Base-by-base conservation (phyloP, 1,284 basidiomycete species). In the Volvariella volvacea region DNA sequence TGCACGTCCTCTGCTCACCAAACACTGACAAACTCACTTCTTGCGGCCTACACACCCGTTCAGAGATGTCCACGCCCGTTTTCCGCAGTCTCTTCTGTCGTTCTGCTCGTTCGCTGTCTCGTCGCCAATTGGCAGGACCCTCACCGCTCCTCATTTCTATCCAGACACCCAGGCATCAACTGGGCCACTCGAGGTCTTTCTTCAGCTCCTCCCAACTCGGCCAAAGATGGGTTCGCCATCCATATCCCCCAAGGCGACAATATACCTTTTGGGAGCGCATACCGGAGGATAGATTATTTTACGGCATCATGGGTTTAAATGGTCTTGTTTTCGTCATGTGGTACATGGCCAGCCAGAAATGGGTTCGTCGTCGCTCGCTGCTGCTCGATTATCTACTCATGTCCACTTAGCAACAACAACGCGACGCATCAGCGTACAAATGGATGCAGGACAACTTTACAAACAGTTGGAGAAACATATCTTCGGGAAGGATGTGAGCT, bases 401-500 rank as follows among this genome's bases (percentile, higher is more conserved):
- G 1, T n/a, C 14, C 17, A 28, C 19, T 43, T 34, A 70, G 67
- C 57, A 58, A 56, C 54, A 61, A 47, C 54, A 67, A 49, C 48
- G 64, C 64, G 78, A 91, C 55, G 57, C 71, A 0, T 62, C 70
- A 3, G 56, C 78, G 3, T 65, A 74, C 46, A 46, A 60, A 14
- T 85, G 74, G 66, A 79, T 94, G 78, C 52, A 61, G 8, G 58
- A 80, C 32, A 84, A 94, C 63, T 92, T 94, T 57, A 72, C 68
- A 3, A 62, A 66, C 38, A 78, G 73, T 55, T 76, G 78, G 68
- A 56, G 62, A 9, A 93, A 92, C 61, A 56, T 93, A 16, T 61
- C 64, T 1, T 64, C 72, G 4, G 90, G 90, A 4, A 72, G 90
- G 61, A 59, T 87, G 87, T 89, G 49, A 59, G 17, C 20, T 39